phyloP scores from a whole-genome alignment of 2,329 filamentous ascomycete species.

The Verticillium albo-atrum region DNA sequence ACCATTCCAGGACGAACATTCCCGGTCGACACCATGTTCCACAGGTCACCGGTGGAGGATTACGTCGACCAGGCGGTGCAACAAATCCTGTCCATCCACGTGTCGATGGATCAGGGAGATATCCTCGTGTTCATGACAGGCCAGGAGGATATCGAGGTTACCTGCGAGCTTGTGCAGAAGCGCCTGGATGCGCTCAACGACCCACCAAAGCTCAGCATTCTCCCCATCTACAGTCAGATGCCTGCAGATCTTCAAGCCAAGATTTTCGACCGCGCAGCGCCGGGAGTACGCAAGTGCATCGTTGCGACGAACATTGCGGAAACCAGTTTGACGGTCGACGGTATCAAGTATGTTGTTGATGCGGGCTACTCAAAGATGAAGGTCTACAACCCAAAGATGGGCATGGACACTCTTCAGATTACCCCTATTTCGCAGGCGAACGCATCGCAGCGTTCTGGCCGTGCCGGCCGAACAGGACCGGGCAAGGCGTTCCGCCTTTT shows the following conservation, averaged over 20 bases:
- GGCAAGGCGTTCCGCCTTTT: conserved; percentile 93
- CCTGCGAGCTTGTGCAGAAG: conserved; percentile 88
- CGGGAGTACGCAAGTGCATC: conserved; percentile 93
- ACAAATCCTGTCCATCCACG: conserved; percentile 91
- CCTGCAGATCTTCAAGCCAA: conserved; percentile 95
- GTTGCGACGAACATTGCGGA: conserved; percentile 98
- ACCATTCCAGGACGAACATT: conserved; percentile 95
- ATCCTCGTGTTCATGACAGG: conserved; percentile 99
- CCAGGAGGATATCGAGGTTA: conserved; percentile 96
- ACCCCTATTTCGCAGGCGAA: conserved; percentile 98
- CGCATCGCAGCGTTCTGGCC: conserved; percentile 85
- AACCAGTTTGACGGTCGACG: conserved; percentile 95
- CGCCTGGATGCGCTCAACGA: conserved; percentile 86
- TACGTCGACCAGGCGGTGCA: conserved; percentile 97
- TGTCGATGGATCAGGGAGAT: conserved; percentile 88
- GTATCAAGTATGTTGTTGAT: conserved; percentile 99
- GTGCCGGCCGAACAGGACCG: conserved; percentile 89
- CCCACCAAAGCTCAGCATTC: conserved; percentile 86
- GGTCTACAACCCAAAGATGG: conserved; percentile 98
- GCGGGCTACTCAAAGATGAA: conserved; percentile 96
- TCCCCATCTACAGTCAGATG: conserved; percentile 99
- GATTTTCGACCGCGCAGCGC: conserved; percentile 88
- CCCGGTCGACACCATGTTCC: conserved; percentile 94
- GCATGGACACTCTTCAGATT: conserved; percentile 97
- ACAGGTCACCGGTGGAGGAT: conserved; percentile 90